Evolutionary conservation across 2,329 filamentous ascomycete species (phyloP).

Genomic region (Apiospora arundinis): DNA sequence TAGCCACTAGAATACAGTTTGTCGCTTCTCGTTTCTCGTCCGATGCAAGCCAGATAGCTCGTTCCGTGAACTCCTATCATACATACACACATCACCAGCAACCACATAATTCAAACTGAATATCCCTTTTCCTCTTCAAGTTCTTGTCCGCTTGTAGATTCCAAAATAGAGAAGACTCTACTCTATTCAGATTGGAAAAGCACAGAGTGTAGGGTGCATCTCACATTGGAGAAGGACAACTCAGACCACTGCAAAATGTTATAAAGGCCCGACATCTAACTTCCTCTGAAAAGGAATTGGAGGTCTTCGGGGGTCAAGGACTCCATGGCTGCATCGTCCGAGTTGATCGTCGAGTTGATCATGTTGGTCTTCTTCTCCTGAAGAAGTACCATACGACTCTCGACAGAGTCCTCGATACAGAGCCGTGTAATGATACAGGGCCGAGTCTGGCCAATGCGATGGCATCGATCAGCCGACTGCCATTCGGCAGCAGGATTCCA

Average conservation of each 20-base stretch:
- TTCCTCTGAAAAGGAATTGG: slow-evolving; percentile 92
- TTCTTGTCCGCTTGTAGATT: not conserved
- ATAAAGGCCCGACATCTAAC: slow-evolving; percentile 33
- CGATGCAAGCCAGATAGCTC: not conserved
- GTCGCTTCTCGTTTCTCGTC: not conserved
- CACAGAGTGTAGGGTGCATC: not conserved
- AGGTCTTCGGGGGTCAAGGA: slow-evolving; percentile 90
- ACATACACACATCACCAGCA: not conserved
- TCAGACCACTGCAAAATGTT: not conserved
- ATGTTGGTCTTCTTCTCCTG: slow-evolving; percentile 99
- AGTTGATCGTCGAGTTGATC: slow-evolving; percentile 97
- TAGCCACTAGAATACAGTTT: not conserved
- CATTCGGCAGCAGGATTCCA: slow-evolving; percentile 99
- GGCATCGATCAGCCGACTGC: slow-evolving; percentile 93
- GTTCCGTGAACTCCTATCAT: not conserved
- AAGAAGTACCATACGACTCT: slow-evolving; percentile 91
- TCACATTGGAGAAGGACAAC: no score
- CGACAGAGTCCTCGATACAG: slow-evolving; percentile 96
- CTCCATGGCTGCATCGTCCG: slow-evolving; percentile 89
- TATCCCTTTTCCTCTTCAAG: not conserved
- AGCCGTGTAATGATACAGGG: slow-evolving; percentile 94
- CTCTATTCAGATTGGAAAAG: not conserved
- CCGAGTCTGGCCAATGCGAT: slow-evolving; percentile 93
- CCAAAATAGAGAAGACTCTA: not conserved
- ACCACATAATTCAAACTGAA: not conserved